These are phyloP conservation scores for Physcia stellaris DNA, from an alignment of 495 filamentous ascomycete species.

Conservation along the genomic window DNA sequence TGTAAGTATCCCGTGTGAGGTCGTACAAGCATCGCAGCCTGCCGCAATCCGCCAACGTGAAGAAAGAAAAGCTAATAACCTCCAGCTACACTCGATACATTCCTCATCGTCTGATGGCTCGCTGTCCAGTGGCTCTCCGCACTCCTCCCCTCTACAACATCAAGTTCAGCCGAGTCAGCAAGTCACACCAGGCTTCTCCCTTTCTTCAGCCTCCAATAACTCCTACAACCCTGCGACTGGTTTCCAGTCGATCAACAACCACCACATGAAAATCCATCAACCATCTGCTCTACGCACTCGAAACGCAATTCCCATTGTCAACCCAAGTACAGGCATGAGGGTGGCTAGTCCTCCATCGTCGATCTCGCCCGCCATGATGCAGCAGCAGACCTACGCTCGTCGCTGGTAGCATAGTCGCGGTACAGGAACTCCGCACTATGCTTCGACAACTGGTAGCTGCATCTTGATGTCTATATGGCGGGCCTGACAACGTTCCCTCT, in stretches of 20 bases:
- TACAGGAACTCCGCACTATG: constrained; percentile 12
- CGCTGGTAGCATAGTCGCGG: constrained; percentile 40
- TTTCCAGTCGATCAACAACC: constrained; percentile 25
- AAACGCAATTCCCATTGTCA: constrained; percentile 97
- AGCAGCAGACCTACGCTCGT: constrained; percentile 44
- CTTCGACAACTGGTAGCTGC: constrained; percentile 4
- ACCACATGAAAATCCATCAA: constrained; percentile 68
- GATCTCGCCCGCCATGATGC: constrained; percentile 76
- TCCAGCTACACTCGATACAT: constrained; percentile 77
- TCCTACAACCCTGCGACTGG: constrained; percentile 48
- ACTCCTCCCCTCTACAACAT: constrained; percentile 74
- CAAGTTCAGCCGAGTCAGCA: constrained; percentile 64
- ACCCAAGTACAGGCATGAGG: constrained; percentile 80
- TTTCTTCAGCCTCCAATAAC: constrained; percentile 58
- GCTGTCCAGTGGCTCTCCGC: constrained; percentile 84
- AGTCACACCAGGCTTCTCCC: constrained; percentile 63
- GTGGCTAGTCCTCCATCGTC: constrained; percentile 84
- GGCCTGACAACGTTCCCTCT: too few species aligned
- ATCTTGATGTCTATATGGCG: constrained; percentile 12
- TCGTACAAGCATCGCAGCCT: not conserved
- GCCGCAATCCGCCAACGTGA: not conserved
- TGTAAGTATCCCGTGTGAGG: constrained; percentile 50
- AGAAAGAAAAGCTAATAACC: not conserved
- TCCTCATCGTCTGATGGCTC: constrained; percentile 85
- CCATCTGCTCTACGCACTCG: constrained; percentile 73